Evolutionary conservation across 2,329 filamentous ascomycete species (phyloP).

Genomic region (Diaporthe amygdali): DNA sequence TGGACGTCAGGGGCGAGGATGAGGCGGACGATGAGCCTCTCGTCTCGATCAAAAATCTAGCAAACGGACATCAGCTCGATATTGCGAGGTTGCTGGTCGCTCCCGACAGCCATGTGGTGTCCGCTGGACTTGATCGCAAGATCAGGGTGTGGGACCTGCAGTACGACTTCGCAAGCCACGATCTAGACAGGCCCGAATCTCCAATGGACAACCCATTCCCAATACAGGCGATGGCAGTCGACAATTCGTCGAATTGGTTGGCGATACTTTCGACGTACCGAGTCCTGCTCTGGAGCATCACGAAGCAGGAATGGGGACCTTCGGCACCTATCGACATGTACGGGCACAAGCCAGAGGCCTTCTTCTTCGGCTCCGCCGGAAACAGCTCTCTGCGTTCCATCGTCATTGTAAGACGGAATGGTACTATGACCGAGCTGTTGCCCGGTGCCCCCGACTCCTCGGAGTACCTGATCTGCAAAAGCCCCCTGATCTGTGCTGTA

Average conservation of each 20-base stretch:
- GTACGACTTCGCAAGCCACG: constrained; percentile 46
- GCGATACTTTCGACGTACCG: constrained; percentile 66
- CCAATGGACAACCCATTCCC: constrained; percentile 55
- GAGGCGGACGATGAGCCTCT: constrained; percentile 53
- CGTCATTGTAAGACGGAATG: constrained; percentile 68
- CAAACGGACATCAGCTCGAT: constrained; percentile 71
- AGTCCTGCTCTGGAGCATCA: constrained; percentile 69
- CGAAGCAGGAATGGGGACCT: constrained; percentile 61
- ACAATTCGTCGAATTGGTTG: constrained; percentile 68
- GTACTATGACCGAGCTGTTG: constrained; percentile 64
- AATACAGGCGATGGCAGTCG: constrained; percentile 67
- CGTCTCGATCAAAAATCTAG: constrained; percentile 65
- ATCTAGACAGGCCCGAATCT: constrained; percentile 44
- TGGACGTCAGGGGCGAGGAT: constrained; percentile 49
- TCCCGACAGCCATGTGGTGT: constrained; percentile 68
- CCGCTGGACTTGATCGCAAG: constrained; percentile 72
- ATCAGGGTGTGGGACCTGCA: constrained; percentile 71
- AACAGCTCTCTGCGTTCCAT: constrained; percentile 50
- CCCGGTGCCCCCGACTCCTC: constrained; percentile 47
- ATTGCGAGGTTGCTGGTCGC: constrained; percentile 69
- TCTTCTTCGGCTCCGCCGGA: constrained; percentile 62
- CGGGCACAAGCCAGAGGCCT: constrained; percentile 63
- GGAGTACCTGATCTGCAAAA: constrained; percentile 56
- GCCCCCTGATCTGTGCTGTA: constrained; percentile 55
- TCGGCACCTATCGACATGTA: constrained; percentile 59